These are phyloP conservation scores for Tieghemostelium lacteum DNA, from an alignment of 78 protist genomes.

Conservation along the genomic window DNA sequence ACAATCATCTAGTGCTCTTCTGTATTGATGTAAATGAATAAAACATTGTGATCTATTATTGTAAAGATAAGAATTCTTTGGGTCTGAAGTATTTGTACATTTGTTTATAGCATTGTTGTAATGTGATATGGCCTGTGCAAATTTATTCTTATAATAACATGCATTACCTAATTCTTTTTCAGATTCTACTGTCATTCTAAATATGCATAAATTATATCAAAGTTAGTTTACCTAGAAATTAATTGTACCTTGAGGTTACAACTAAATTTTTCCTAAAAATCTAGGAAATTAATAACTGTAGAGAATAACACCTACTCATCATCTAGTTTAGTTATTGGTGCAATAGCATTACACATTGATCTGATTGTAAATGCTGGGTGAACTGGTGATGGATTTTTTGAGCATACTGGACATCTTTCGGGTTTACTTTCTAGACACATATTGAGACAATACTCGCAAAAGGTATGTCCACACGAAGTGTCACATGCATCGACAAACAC, in stretches of 20 bases:
- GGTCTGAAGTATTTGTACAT: slow-evolving; percentile 56
- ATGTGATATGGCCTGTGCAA: slow-evolving; percentile 75
- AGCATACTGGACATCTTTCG: slow-evolving; percentile 79
- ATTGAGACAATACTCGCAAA: slow-evolving; percentile 77
- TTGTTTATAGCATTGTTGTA: slow-evolving; percentile 80
- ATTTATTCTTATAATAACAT: slow-evolving; percentile 55
- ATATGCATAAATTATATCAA: background rate
- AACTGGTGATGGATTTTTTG: slow-evolving; percentile 78
- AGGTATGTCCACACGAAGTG: slow-evolving; percentile 80
- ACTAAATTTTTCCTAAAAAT: no score
- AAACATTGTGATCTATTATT: slow-evolving; percentile 74
- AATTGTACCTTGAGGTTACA: background rate
- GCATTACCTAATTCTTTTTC: slow-evolving; percentile 75
- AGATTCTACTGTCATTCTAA: slow-evolving; percentile 45
- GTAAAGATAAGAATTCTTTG: slow-evolving; percentile 55
- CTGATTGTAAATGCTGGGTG: slow-evolving; percentile 79
- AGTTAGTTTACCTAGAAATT: no score
- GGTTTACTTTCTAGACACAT: slow-evolving; percentile 65
- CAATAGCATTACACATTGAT: slow-evolving; percentile 23
- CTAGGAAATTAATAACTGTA: no score
- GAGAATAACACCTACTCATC: slow-evolving; percentile 19
- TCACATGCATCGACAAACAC: slow-evolving; percentile 68
- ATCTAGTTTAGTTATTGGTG: slow-evolving; percentile 4
- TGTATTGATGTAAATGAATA: slow-evolving; percentile 74
- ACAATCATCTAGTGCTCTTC: slow-evolving; percentile 68